These are phyloP conservation scores for Globisporangium solare DNA, from an alignment of 352 stramenopile genomes.

Conservation along the genomic window DNA sequence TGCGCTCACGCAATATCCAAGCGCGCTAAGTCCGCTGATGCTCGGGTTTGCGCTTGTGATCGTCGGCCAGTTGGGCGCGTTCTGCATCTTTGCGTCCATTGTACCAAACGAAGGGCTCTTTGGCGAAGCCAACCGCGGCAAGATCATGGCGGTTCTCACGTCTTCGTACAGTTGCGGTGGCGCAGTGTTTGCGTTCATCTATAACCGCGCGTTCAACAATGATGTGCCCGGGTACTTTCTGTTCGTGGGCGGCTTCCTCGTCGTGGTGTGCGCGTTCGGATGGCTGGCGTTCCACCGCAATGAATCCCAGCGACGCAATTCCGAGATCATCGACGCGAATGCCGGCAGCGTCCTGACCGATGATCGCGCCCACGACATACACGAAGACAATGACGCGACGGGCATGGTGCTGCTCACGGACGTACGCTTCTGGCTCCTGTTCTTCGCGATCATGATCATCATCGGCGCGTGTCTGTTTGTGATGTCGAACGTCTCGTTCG, in stretches of 20 bases:
- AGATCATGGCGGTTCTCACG: conserved; percentile 67
- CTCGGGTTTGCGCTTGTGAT: conserved; percentile 51
- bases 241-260: conserved; percentile 59
- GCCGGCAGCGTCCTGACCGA: conserved; percentile 20
- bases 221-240: conserved; percentile 69
- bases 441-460: conserved; percentile 67
- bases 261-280: conserved; percentile 39
- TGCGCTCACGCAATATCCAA: conserved; percentile 33
- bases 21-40: conserved; percentile 35
- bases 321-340: conserved; percentile 36
- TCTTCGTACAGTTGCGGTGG: conserved; percentile 77
- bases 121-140: conserved; percentile 58
- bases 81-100: conserved; percentile 73
- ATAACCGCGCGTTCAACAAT: conserved; percentile 50
- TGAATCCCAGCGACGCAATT: conserved; percentile 28
- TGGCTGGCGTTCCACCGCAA: conserved; percentile 44
- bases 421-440: conserved; percentile 72
- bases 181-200: conserved; percentile 71
- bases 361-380: conserved; percentile 16
- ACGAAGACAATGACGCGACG: conserved; percentile 48
- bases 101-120: conserved; percentile 79
- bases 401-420: conserved; percentile 47
- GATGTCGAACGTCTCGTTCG: conserved; percentile 85
- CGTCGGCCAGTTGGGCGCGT: conserved; percentile 64
- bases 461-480: conserved; percentile 69